Percentiles rank a stretch among this genome's conserved stretches.
Evolutionary conservation across 2,329 filamentous ascomycete genomes (phyloP).

Genomic region (Cladosporium velox): DNA sequence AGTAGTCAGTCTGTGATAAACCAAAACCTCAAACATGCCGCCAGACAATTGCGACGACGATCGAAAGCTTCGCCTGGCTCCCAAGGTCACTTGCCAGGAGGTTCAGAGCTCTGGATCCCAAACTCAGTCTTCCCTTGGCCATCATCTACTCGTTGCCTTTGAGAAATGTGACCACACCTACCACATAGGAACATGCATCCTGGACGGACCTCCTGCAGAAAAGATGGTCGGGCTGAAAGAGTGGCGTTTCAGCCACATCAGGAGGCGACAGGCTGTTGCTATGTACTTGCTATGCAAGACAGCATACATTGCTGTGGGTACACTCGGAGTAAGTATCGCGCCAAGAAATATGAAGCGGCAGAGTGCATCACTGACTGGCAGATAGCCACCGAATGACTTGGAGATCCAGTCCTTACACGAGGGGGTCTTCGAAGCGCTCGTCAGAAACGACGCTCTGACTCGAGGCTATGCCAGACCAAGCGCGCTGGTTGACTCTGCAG

Average conservation of each 20-base stretch:
- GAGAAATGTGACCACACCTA: background rate
- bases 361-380: background rate
- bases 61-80: too few relatives aligned
- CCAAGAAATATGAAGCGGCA: background rate
- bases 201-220: background rate
- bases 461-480: background rate
- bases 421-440: background rate
- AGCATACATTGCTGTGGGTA: background rate
- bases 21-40: too few relatives aligned
- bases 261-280: background rate
- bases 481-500: background rate
- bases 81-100: too few relatives aligned
- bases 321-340: background rate
- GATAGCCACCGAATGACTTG: background rate
- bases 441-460: background rate
- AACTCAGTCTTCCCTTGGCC: too few relatives aligned
- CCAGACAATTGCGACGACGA: too few relatives aligned
- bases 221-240: background rate
- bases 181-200: background rate
- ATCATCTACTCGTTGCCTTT: background rate
- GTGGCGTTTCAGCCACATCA: background rate
- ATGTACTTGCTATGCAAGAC: constrained; percentile 1
- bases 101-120: too few relatives aligned
- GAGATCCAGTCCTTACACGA: background rate
- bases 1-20: too few relatives aligned